These are phyloP conservation scores for Aegilops tauschii DNA, from an alignment of 176 grass and related monocot genomes.

Conservation along the genomic window DNA sequence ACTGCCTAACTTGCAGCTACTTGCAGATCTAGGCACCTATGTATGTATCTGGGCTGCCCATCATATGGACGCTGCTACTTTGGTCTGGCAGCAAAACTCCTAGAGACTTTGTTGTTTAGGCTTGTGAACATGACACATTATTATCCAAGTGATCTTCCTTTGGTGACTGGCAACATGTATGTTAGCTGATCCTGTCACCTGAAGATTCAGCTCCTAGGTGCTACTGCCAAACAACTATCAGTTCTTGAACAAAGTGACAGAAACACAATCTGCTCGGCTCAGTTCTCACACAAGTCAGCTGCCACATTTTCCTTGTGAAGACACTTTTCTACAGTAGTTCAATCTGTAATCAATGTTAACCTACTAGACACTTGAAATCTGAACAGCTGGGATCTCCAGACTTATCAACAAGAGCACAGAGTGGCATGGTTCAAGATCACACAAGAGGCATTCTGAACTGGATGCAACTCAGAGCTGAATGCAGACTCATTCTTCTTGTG, in stretches of 20 bases:
- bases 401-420: neutral
- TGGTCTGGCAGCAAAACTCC: neutral
- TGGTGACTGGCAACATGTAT: neutral
- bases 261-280: neutral
- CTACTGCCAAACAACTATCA: constrained; percentile 17
- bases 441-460: constrained; percentile 14
- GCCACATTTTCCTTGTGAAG: neutral
- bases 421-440: neutral
- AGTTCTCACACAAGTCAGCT: neutral
- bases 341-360: neutral
- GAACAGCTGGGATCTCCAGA: neutral
- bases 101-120: neutral
- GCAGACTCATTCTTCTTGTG: neutral
- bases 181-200: neutral
- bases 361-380: neutral
- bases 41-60: neutral
- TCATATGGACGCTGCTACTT: neutral
- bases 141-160: constrained; percentile 4
- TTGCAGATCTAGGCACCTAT: neutral
- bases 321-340: neutral
- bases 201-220: neutral
- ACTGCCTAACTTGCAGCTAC: neutral
- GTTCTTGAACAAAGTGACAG: constrained; percentile 11
- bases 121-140: constrained; percentile 7
- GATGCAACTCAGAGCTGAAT: neutral